Base-by-base conservation (phyloP, 345 rosid genomes). In the Populus davidiana region DNA sequence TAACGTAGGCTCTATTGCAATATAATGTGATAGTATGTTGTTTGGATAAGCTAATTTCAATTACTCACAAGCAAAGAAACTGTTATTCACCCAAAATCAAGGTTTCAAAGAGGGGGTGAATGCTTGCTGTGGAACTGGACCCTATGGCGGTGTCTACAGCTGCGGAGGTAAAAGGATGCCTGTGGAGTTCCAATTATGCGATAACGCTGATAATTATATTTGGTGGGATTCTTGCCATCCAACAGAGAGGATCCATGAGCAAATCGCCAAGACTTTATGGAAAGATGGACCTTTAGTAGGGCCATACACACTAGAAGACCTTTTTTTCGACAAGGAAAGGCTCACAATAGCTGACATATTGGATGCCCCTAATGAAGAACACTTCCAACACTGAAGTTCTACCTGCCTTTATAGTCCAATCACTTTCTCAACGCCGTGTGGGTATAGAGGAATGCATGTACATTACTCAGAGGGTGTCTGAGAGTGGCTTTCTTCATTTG, bases 211-310 rank as follows among this genome's bases (percentile, higher is more conserved):
- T 29, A 85, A 81, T 1, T 44, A 85, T 29, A 62, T 89, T 18
- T 88, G 90, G 90, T 89, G 86, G 89, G 89, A 87, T 76, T 86
- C 91, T n/a, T 81, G 78, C 80, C 91, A 88, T 75, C 84, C 91
- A 41, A 82, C 87, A 4, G 86, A 89, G 49, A 73, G 78, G 59
- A 69, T 86, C 62, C 88, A 89, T 50, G 66, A 85, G 79, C 86
- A 84, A 69, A 8, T 81, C 35, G 88, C 89, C 5, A 76, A 82
- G 80, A 52, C 64, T n/a, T 69, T 85, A 2, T 84, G 89, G 92
- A 68, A 70, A 0, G 89, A 83, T 7, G 63, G 83, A 27, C 36
- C 71, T 1, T 62, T 71, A 5, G 88, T 79, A 1, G 88, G 85
- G 50, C 86, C 89, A 2, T 80, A 75, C 85, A 87, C 59, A 36